These are phyloP conservation scores for Oryza officinalis DNA, from an alignment of 176 grass and related monocot species.

Conservation along the genomic window DNA sequence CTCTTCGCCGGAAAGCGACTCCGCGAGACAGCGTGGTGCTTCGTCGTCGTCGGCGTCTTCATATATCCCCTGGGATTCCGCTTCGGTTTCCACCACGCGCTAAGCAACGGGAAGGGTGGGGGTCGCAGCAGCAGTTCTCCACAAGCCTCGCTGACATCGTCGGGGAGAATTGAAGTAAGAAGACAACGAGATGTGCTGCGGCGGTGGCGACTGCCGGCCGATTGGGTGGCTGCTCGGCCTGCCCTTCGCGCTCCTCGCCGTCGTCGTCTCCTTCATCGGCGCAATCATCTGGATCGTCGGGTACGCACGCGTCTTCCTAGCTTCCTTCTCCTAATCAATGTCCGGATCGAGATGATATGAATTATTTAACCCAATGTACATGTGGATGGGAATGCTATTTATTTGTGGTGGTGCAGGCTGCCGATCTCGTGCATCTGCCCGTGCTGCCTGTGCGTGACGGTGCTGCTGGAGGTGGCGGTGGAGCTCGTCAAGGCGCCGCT, in stretches of 20 bases:
- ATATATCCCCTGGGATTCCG: slow-evolving; percentile 1
- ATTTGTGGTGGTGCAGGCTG: slow-evolving; percentile 31
- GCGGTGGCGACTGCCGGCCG: slow-evolving; percentile 52
- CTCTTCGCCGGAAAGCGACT: slow-evolving; percentile 28
- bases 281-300: slow-evolving; percentile 66
- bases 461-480: slow-evolving; percentile 65
- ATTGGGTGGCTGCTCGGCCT: slow-evolving; percentile 62
- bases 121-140: neutral
- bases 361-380: neutral
- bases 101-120: neutral
- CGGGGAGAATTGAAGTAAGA: neutral
- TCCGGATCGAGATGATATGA: too few relatives aligned
- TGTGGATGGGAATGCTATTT: neutral
- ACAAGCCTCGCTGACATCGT: neutral
- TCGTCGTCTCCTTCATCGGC: slow-evolving; percentile 71
- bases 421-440: slow-evolving; percentile 77
- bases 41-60: neutral
- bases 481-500: slow-evolving; percentile 77
- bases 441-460: slow-evolving; percentile 73
- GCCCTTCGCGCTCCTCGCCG: slow-evolving; percentile 62
- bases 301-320: too few relatives aligned
- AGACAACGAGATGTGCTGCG: slow-evolving; percentile 33
- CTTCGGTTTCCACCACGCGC: neutral
- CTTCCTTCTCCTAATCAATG: too few relatives aligned
- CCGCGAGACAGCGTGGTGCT: neutral